A percentile compares a stretch with the other conserved stretches of the same genome.
Evolutionary conservation across 331 rosid species (phyloP).

Genomic region (Telfairia occidentalis): DNA sequence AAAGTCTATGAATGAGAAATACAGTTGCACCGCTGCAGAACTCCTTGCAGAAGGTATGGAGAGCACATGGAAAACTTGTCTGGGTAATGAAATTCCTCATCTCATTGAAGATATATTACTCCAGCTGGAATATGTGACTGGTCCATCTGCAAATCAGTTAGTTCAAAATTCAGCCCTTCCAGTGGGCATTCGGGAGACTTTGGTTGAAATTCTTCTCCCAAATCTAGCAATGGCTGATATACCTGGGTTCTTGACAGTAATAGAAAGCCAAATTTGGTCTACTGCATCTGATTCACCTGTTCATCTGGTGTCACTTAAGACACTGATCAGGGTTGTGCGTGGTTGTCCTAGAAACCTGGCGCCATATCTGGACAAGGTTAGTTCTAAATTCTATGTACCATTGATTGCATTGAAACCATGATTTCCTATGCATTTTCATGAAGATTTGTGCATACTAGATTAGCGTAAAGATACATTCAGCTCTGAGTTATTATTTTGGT

Average conservation of each 20-base stretch:
- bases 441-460: not conserved
- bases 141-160: constrained; percentile 40
- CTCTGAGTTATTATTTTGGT: not conserved
- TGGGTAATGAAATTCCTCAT: constrained; percentile 64
- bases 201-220: constrained; percentile 91
- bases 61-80: constrained; percentile 69
- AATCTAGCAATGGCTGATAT: constrained; percentile 86
- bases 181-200: constrained; percentile 50
- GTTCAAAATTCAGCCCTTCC: constrained; percentile 39
- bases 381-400: constrained; percentile 12
- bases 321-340: constrained; percentile 78
- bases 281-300: constrained; percentile 97
- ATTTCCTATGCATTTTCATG: not conserved
- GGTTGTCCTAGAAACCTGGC: constrained; percentile 71
- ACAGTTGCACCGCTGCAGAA: constrained; percentile 93
- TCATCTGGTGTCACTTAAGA: constrained; percentile 73
- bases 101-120: constrained; percentile 74
- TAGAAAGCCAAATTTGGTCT: constrained; percentile 96
- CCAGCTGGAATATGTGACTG: constrained; percentile 82
- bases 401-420: not conserved
- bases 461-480: not conserved
- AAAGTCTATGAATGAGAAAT: constrained; percentile 82
- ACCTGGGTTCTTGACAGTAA: constrained; percentile 51
- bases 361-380: constrained; percentile 89
- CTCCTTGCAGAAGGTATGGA: constrained; percentile 99